These are phyloP conservation scores for Tilletiaria anomala DNA, from an alignment of 1,284 basidiomycete species.

Conservation along the genomic window DNA sequence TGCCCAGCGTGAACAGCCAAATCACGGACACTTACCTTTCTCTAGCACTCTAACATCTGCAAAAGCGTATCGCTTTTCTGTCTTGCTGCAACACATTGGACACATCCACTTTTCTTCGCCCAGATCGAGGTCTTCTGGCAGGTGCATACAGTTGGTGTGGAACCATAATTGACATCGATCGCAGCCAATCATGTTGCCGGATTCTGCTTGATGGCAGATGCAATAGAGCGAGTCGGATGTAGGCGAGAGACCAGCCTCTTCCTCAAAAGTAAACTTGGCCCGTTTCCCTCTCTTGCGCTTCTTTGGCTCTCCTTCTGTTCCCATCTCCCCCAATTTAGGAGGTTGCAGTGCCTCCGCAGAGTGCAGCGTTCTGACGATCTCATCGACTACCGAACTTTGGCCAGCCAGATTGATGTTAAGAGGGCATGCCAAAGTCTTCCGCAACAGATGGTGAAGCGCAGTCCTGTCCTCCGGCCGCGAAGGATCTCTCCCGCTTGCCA, in stretches of 20 bases:
- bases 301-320: neutral
- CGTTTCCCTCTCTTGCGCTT: slow-evolving; percentile 33
- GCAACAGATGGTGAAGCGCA: neutral
- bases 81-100: slow-evolving; percentile 38
- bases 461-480: neutral
- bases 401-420: neutral
- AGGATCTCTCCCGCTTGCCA: neutral
- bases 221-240: slow-evolving; percentile 25
- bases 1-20: too few relatives aligned
- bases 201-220: slow-evolving; percentile 28
- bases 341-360: neutral
- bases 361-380: neutral
- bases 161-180: slow-evolving; percentile 38
- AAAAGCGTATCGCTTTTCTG: slow-evolving; percentile 29
- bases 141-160: slow-evolving; percentile 31
- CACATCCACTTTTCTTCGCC: slow-evolving; percentile 30
- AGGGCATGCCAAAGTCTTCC: neutral
- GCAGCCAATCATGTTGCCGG: slow-evolving; percentile 35
- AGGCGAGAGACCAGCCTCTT: slow-evolving; percentile 24
- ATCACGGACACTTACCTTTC: slow-evolving; percentile 6
- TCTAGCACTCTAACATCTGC: slow-evolving; percentile 35
- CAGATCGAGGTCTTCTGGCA: slow-evolving; percentile 19
- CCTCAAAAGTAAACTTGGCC: slow-evolving; percentile 34
- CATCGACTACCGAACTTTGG: neutral
- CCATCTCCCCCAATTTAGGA: neutral